Conservation (phyloP, 805 yeast genomes). For the Pichia scutulata region DNA sequence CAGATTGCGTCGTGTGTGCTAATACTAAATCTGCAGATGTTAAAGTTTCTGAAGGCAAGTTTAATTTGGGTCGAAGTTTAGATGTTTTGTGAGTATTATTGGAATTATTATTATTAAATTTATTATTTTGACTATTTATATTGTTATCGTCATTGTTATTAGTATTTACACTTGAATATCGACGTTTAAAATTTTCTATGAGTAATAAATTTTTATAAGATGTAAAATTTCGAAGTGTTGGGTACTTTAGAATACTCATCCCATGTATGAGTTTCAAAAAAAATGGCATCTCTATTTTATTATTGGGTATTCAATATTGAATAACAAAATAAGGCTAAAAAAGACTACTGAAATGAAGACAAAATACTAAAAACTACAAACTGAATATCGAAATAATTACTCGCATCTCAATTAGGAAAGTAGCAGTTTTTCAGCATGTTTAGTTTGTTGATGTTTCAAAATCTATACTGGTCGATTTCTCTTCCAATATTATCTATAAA, state of each 20-base stretch:
- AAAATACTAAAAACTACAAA: no score
- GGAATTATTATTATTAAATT: neutral
- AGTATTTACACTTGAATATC: neutral
- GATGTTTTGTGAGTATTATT: neutral
- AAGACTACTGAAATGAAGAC: neutral
- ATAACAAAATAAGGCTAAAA: neutral
- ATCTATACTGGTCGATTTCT: neutral
- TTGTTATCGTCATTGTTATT: neutral
- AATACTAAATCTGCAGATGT: conserved; percentile 5
- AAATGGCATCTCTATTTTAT: neutral
- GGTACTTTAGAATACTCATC: neutral
- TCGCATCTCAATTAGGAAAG: neutral
- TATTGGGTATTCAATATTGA: neutral
- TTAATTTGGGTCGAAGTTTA: neutral
- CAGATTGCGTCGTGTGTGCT: conserved; percentile 4
- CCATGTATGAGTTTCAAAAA: neutral
- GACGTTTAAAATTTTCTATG: neutral
- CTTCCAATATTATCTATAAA: neutral
- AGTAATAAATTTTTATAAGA: neutral
- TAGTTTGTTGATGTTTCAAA: neutral
- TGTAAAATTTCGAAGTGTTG: neutral
- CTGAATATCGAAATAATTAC: neutral
- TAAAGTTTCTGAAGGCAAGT: conserved; percentile 1
- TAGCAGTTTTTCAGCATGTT: neutral
- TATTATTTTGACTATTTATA: neutral